These are phyloP conservation scores for Typha latifolia DNA, from an alignment of 176 grass and related monocot genomes.

Conservation along the genomic window DNA sequence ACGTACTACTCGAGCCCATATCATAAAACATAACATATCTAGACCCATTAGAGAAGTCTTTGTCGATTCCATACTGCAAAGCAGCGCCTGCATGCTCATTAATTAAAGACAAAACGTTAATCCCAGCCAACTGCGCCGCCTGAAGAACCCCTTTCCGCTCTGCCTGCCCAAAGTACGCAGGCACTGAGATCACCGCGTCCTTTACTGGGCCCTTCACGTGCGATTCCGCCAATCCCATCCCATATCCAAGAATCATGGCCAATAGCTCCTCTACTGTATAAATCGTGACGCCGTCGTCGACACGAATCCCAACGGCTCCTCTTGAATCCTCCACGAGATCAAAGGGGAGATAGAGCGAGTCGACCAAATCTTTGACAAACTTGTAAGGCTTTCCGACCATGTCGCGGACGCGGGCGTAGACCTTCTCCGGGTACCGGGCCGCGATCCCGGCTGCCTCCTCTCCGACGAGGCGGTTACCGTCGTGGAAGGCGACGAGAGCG, in stretches of 20 bases:
- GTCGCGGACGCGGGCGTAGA: constrained; percentile 72
- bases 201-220: constrained; percentile 65
- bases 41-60: constrained; percentile 80
- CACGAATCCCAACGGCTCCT: constrained; percentile 47
- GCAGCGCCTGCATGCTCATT: constrained; percentile 94
- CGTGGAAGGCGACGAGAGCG: constrained; percentile 56
- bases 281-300: constrained; percentile 59
- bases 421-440: constrained; percentile 77
- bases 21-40: constrained; percentile 88
- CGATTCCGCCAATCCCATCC: constrained; percentile 48
- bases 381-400: constrained; percentile 73
- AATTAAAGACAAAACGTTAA: constrained; percentile 83
- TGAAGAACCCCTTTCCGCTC: constrained; percentile 70
- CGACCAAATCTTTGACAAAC: constrained; percentile 35
- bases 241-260: constrained; percentile 77
- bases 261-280: constrained; percentile 79
- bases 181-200: constrained; percentile 79
- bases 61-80: constrained; percentile 97
- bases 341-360: constrained; percentile 75
- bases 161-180: constrained; percentile 78
- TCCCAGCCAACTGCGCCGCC: constrained; percentile 75
- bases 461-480: constrained; percentile 64
- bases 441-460: constrained; percentile 89
- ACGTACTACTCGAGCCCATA: constrained; percentile 93
- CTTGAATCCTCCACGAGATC: constrained; percentile 74